These are phyloP conservation scores for Glycine soja DNA, from an alignment of 306 rosid genomes.

Conservation along the genomic window DNA sequence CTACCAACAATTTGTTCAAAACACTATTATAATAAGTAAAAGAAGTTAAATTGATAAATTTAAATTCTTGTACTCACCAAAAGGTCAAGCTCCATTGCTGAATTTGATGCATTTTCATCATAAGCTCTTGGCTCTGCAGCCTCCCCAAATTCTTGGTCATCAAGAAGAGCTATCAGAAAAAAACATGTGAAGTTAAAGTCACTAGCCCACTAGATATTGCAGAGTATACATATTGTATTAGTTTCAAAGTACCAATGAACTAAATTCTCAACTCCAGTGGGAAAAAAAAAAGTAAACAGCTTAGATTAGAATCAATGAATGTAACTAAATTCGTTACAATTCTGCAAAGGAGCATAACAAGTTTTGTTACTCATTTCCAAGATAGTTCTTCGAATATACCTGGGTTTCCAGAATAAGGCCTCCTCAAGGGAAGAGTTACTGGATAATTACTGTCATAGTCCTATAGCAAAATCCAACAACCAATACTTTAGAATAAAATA, in stretches of 20 bases:
- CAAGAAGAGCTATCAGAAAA: constrained; percentile 61
- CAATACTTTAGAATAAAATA: constrained; percentile 40
- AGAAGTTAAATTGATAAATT: constrained; percentile 14
- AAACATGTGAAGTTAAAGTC: constrained; percentile 27
- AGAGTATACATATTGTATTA: background rate
- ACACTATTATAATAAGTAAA: constrained; percentile 28
- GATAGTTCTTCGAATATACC: constrained; percentile 56
- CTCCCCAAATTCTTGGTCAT: constrained; percentile 77
- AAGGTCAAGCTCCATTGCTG: constrained; percentile 74
- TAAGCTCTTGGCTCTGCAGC: constrained; percentile 56
- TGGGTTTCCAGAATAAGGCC: constrained; percentile 86
- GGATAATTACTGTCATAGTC: constrained; percentile 75
- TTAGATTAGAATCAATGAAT: constrained; percentile 13
- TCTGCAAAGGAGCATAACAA: constrained; percentile 12
- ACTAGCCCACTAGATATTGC: constrained; percentile 30
- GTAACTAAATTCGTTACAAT: constrained; percentile 24
- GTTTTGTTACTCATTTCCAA: constrained; percentile 1
- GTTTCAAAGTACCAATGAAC: constrained; percentile 26
- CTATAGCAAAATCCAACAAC: constrained; percentile 59
- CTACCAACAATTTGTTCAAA: constrained; percentile 57
- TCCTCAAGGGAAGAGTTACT: constrained; percentile 73
- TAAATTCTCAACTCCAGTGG: constrained; percentile 26
- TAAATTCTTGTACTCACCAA: constrained; percentile 56
- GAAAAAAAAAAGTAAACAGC: background rate
- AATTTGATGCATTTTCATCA: constrained; percentile 59